Percentiles rank a stretch among this genome's conserved stretches.
Conservation (phyloP, 345 rosid genomes). For the Iberis pinnata region DNA sequence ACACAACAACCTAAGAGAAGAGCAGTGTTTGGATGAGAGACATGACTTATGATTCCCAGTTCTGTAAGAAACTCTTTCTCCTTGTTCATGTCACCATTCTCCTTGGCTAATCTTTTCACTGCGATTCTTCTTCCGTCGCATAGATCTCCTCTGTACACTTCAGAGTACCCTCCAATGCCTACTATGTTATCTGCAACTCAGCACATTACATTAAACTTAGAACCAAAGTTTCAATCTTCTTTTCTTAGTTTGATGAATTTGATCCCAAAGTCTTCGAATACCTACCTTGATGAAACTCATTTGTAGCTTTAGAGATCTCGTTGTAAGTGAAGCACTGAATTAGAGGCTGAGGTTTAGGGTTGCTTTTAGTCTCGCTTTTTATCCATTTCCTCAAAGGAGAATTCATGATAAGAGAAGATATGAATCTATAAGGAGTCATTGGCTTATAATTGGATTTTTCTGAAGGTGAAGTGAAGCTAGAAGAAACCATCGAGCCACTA, state of each 20-base stretch:
- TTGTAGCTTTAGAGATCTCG: conserved; percentile 70
- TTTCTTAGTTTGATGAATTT: background rate
- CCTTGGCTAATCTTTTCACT: conserved; percentile 73
- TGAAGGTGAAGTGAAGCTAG: conserved; percentile 35
- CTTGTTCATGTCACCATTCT: conserved; percentile 63
- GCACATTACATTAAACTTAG: background rate
- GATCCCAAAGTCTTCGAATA: background rate
- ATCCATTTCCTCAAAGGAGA: conserved; percentile 51
- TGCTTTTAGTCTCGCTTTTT: conserved; percentile 26
- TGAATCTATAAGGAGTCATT: conserved; percentile 39
- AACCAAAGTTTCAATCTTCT: background rate
- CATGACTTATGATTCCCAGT: conserved; percentile 76
- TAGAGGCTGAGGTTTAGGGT: conserved; percentile 42
- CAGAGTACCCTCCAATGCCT: conserved; percentile 85
- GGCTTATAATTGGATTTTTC: conserved; percentile 31
- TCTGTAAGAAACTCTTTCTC: conserved; percentile 85
- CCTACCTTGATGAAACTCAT: conserved; percentile 59
- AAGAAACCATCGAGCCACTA: conserved; percentile 40
- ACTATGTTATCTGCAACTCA: conserved; percentile 53
- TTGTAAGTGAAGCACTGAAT: conserved; percentile 61
- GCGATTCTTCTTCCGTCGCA: conserved; percentile 65
- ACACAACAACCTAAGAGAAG: conserved; percentile 75
- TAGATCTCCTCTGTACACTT: conserved; percentile 83
- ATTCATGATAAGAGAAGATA: conserved; percentile 43
- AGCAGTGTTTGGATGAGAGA: conserved; percentile 78